These are phyloP conservation scores for Spathaspora sp. DNA, from an alignment of 1,139 yeast species.

Conservation along the genomic window DNA sequence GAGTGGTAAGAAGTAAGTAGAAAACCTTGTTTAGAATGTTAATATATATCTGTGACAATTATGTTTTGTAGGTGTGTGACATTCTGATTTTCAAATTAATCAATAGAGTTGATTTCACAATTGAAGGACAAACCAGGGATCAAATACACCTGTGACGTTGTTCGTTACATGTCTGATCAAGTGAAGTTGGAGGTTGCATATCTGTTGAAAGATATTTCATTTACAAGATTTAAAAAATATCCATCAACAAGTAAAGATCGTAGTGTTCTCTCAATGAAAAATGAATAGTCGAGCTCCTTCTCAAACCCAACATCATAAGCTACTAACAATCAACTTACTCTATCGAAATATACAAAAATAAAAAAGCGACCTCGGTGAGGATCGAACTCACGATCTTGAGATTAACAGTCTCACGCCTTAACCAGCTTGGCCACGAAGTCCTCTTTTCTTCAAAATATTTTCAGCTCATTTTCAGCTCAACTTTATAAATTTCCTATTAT, in stretches of 20 bases:
- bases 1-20: conserved; percentile 63
- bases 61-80: not conserved
- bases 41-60: not conserved
- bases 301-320: too few species aligned
- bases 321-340: not conserved
- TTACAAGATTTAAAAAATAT: too few species aligned
- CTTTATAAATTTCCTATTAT: not conserved
- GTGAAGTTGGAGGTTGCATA: too few species aligned
- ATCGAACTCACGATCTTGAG: conserved; percentile 60
- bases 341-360: not conserved
- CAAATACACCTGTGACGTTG: too few species aligned
- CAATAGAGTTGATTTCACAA: too few species aligned
- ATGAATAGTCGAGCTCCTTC: too few species aligned
- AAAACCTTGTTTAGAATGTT: conserved; percentile 7
- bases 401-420: conserved; percentile 63
- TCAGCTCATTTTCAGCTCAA: not conserved
- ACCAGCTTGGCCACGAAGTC: conserved; percentile 62
- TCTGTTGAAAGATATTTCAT: too few species aligned
- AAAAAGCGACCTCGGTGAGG: conserved; percentile 37
- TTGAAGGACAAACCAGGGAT: too few species aligned
- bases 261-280: too few species aligned
- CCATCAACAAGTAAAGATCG: too few species aligned
- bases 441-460: conserved; percentile 1
- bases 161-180: too few species aligned
- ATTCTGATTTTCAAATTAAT: too few species aligned